Base-by-base conservation (phyloP, 1,284 basidiomycete species). In the Trichosporon sp. region DNA sequence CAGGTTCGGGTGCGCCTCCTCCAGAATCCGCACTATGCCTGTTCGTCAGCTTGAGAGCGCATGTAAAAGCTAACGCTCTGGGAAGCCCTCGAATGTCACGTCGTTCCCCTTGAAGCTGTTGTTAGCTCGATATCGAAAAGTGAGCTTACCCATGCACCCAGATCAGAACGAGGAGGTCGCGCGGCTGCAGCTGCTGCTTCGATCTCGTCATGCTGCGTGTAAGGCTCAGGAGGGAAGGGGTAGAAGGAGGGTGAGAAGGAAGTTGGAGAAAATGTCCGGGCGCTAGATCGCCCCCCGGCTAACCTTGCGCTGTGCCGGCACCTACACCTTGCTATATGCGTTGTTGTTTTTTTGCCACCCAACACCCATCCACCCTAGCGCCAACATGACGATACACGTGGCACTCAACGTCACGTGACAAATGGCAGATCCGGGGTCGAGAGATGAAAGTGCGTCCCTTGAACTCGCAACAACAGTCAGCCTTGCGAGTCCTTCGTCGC, bases 21-120 rank as follows among this genome's bases (percentile, higher is more conserved):
- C 71, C 4, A 96, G 82, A 37, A 95, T 82, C 73, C 95, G 90
- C 57, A 86, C 85, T 25, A 97, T 81, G 56, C 92, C 85, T 69
- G 85, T 81, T n/a, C 9, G 61, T 61, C 27, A 69, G 63, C 23
- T 31, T 10, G n/a, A 23, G 3, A 0, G 13, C 16, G 4, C 9
- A 23, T 13, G 7, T 8, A 21, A 13, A n/a, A 60, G 65, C 74
- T 54, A 40, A 75, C 78, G 70, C 11, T 76, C 78, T 21, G 80
- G 80, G 54, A 81, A 80, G 33, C 74, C 73, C 57, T 80, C 77
- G 62, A 81, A 81, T 1, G 80, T 80, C 21, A 80, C 78, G 27
- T 81, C 80, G 37, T 75, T 80, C 3, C 80, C 80, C 68, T 81
- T 81, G 76, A 81, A 81, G 0, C 79, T 81, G 67, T 5, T 8